Evolutionary conservation across 768 basidiomycete species (phyloP), one percentile per base, ranked within the genome.

Genomic region (Daedaleopsis sinensis): DNA sequence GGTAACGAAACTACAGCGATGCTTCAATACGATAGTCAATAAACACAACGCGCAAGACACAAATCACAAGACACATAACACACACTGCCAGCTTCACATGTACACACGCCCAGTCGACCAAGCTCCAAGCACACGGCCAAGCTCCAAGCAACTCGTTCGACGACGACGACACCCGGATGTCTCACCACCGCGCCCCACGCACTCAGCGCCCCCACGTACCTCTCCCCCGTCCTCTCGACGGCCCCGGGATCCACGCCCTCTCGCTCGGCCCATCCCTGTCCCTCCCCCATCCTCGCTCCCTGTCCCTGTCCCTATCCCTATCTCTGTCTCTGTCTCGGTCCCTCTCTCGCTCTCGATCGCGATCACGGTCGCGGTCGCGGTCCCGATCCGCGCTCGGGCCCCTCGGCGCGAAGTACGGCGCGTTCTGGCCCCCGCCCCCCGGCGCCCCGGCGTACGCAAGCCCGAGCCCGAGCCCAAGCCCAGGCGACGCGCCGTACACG

Each of bases 341-440:
- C 36, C 50, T 32, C 36, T 49, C 55, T 3, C 32, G 32, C 8
- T 51, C 59, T 35, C 2, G n/a, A n/a, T n/a, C n/a, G n/a, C n/a
- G n/a, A n/a, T n/a, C n/a, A n/a, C n/a, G n/a, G n/a, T 48, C 47
- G n/a, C 68, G 49, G 7, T 66, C 59, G 15, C 81, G 71, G 21
- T 85, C 83, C 3, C 84, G 76, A 65, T 84, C 84, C 1, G 80
- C 82, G 11, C 79, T 81, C 3, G 82, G 84, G 5, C 82, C 83
- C 1, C 84, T 77, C 37, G 84, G 82, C 5, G 77, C 55, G 74
- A 43, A 74, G 76, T 49, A 76, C 69, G 32, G 72, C 67, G 69
- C 23, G 72, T 60, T 54, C 71, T 68, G 46, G 65, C 67, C 51
- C 44, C 27, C 10, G 68, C 55, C 27, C 57, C 39, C 44, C 65